Base-by-base conservation (phyloP, 768 basidiomycete species). In the Pisolithus albus region DNA sequence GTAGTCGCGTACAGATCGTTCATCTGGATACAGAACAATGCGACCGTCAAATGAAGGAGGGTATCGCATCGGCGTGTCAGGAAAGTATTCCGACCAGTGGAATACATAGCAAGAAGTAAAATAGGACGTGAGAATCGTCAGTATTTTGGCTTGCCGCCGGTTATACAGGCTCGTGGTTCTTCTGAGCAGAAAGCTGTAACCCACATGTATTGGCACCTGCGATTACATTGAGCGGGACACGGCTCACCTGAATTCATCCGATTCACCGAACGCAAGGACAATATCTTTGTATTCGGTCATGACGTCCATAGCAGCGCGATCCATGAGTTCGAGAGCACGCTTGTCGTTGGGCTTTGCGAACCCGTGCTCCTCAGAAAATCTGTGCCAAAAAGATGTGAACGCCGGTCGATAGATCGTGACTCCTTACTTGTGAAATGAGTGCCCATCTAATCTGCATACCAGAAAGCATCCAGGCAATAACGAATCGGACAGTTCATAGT, bases 41-140 rank as follows among this genome's bases (percentile, higher is more conserved):
- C 95, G 76, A 1, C 91, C 92, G 64, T 99, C 96, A 62, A 99
- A 99, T 0, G 86, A 87, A 0, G 95, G 96, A 1, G 92, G 85
- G 55, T 93, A 93, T 47, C 77, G 72, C 6, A 97, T 70, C 2
- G 82, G 77, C 0, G 70, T 79, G 43, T 85, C 73, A 0, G 88
- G 86, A 49, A 99, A 87, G 71, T 84, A 93, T 50, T 66, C 68
- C 6, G 80, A 55, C 96, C 96, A 99, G 58, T 87, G 75, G 54
- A 88, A 86, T 28, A 94, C 86, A 63, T 94, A 98, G 39, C 80
- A 83, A 0, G 95, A 86, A 2, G 96, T 96, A 72, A 96, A 97
- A 45, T 86, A 72, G 9, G 92, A 94, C 0, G 86, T 86, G 50
- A 95, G 66, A 0, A 84, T 83, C 23, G 89, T 84, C 9, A 90